Evolutionary conservation across 2,329 filamentous ascomycete genomes (phyloP).

Genomic region (Aspergillus eucalypticola): DNA sequence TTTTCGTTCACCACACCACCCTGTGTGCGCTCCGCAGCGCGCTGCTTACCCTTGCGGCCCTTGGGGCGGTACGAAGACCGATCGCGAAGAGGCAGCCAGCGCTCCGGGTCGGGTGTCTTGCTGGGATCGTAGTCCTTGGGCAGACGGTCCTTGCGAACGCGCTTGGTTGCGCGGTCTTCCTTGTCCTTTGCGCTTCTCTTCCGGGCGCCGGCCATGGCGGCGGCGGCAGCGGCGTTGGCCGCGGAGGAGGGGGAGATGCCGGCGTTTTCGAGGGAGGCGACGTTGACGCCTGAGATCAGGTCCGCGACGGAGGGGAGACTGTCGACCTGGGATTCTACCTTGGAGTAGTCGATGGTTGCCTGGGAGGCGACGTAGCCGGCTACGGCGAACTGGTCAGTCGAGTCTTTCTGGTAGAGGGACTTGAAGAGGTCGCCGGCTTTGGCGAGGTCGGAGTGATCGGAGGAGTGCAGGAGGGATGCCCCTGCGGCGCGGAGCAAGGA

Average conservation of each 20-base stretch:
- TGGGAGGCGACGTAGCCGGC: slow-evolving; percentile 86
- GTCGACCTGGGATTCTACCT: slow-evolving; percentile 39
- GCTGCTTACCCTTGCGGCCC: slow-evolving; percentile 88
- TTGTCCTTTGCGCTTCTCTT: slow-evolving; percentile 43
- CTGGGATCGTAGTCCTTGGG: slow-evolving; percentile 62
- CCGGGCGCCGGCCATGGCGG: slow-evolving; percentile 36
- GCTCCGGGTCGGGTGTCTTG: slow-evolving; percentile 82
- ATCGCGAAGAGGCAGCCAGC: slow-evolving; percentile 90
- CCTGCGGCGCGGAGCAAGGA: slow-evolving; percentile 79
- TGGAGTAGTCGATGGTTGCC: slow-evolving; percentile 53
- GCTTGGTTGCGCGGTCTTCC: slow-evolving; percentile 39
- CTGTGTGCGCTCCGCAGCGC: slow-evolving; percentile 75
- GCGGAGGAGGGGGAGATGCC: slow-evolving; percentile 43
- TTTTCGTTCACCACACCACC: slow-evolving; percentile 79
- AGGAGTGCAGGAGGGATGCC: slow-evolving; percentile 76
- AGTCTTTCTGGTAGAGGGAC: slow-evolving; percentile 66
- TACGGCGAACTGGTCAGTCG: slow-evolving; percentile 65
- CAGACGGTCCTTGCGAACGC: slow-evolving; percentile 48
- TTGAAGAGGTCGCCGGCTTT: slow-evolving; percentile 78
- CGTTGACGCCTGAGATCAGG: slow-evolving; percentile 46
- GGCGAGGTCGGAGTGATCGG: slow-evolving; percentile 65
- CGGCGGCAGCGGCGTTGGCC: slow-evolving; percentile 32
- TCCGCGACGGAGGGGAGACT: slow-evolving; percentile 43
- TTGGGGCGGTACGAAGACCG: slow-evolving; percentile 86
- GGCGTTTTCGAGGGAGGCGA: slow-evolving; percentile 46